Evolutionary conservation across 2,329 filamentous ascomycete species (phyloP).

Genomic region (Fusarium lyarnte): DNA sequence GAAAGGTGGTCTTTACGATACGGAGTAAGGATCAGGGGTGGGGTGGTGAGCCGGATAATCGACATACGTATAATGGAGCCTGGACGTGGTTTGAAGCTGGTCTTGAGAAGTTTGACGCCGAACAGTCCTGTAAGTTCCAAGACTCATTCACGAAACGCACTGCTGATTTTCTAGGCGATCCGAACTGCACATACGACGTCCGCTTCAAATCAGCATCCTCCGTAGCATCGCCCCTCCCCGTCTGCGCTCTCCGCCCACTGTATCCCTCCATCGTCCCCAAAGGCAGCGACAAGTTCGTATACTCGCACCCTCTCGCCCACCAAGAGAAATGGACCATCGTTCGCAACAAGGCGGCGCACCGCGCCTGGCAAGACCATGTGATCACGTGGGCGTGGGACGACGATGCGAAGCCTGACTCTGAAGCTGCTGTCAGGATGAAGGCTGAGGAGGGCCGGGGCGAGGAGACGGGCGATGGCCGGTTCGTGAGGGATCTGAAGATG

Average conservation of each 20-base stretch:
- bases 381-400: constrained; percentile 66
- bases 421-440: constrained; percentile 51
- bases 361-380: constrained; percentile 51
- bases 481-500: constrained; percentile 64
- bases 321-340: constrained; percentile 57
- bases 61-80: constrained; percentile 57
- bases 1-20: constrained; percentile 70
- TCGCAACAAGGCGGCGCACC: constrained; percentile 53
- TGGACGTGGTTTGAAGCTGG: constrained; percentile 74
- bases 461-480: constrained; percentile 62
- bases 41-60: constrained; percentile 48
- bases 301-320: constrained; percentile 52
- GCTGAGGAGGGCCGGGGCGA: constrained; percentile 58
- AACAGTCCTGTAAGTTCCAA: constrained; percentile 41
- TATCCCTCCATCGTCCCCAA: constrained; percentile 43
- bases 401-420: constrained; percentile 54
- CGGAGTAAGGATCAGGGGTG: constrained; percentile 68
- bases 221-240: constrained; percentile 40
- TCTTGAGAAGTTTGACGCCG: constrained; percentile 62
- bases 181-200: constrained; percentile 44
- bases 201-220: constrained; percentile 38
- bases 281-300: constrained; percentile 41
- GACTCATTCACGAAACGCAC: fast-evolving
- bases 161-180: constrained; percentile 41
- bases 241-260: constrained; percentile 51